Conservation (phyloP, 164 flowering plant genomes). For the Chloranthus sessilifolius region DNA sequence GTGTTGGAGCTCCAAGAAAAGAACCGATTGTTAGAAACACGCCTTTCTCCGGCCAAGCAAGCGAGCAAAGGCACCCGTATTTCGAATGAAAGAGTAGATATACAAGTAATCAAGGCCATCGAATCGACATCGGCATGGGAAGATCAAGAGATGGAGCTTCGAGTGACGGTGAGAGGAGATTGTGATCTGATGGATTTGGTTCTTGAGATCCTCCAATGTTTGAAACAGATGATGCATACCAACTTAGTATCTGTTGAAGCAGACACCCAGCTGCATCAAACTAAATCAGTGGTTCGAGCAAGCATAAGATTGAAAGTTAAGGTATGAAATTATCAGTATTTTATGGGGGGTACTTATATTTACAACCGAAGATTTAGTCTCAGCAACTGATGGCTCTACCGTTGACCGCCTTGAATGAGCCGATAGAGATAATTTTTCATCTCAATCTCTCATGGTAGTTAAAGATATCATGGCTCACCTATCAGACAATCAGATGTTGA, state of each 20-base stretch:
- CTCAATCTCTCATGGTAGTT: too few species aligned
- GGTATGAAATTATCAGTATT: too few species aligned
- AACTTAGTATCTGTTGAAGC: slow-evolving; percentile 48
- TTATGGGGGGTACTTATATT: too few species aligned
- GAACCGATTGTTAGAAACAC: slow-evolving; percentile 42
- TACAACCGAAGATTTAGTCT: too few species aligned
- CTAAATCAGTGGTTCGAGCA: slow-evolving; percentile 15
- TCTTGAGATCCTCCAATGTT: slow-evolving; percentile 40
- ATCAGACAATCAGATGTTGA: too few species aligned
- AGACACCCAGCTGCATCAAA: slow-evolving; percentile 14
- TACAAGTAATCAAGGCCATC: slow-evolving; percentile 21
- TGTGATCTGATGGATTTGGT: slow-evolving; percentile 27
- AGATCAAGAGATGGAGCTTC: slow-evolving; percentile 34
- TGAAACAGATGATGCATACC: slow-evolving; percentile 35
- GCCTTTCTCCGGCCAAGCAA: slow-evolving; percentile 14
- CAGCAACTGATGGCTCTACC: too few species aligned
- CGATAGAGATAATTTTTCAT: too few species aligned
- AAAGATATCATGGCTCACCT: too few species aligned
- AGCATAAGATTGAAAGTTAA: slow-evolving; percentile 35
- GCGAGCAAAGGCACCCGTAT: slow-evolving; percentile 7
- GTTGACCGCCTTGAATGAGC: too few species aligned
- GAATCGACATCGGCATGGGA: slow-evolving; percentile 35
- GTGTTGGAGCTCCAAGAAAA: slow-evolving; percentile 43
- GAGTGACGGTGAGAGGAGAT: slow-evolving; percentile 33
- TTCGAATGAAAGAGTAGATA: slow-evolving; percentile 20